Conservation (phyloP, 2,329 filamentous ascomycete genomes). For the Aspergillus ibericus region DNA sequence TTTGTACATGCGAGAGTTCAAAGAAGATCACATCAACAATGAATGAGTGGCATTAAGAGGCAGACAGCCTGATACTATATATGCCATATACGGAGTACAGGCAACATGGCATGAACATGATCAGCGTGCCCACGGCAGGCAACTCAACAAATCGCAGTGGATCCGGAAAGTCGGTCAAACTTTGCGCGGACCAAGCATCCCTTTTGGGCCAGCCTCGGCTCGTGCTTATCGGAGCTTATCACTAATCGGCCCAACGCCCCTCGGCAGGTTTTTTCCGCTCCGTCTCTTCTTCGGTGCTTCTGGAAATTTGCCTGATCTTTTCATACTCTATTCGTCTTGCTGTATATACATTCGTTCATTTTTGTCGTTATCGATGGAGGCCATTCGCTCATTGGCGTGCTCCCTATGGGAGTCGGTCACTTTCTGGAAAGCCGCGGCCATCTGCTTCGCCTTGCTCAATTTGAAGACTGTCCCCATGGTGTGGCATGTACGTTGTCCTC, state of each 20-base stretch:
- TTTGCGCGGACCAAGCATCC: background rate
- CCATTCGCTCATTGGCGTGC: constrained; percentile 11
- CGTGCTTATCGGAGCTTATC: background rate
- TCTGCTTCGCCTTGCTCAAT: constrained; percentile 29
- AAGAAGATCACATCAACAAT: no score
- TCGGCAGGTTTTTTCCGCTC: constrained; percentile 1
- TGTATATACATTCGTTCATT: background rate
- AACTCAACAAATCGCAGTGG: no score
- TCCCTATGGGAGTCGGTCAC: constrained; percentile 14
- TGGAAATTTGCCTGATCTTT: background rate
- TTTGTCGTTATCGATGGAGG: constrained; percentile 10
- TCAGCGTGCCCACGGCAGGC: no score
- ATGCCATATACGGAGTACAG: no score
- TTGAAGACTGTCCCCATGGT: constrained; percentile 29
- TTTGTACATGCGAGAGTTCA: no score
- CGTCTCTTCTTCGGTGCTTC: background rate
- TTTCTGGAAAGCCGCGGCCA: constrained; percentile 26
- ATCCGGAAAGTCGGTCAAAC: background rate
- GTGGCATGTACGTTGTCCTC: constrained; percentile 31
- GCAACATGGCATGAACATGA: no score
- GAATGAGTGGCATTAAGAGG: no score
- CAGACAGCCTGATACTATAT: no score
- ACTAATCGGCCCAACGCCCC: background rate
- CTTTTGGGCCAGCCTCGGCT: background rate
- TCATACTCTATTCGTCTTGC: background rate